Conservation (phyloP, 202 grass and related monocot species). For the Schoenoplectus tabernaemontani region DNA sequence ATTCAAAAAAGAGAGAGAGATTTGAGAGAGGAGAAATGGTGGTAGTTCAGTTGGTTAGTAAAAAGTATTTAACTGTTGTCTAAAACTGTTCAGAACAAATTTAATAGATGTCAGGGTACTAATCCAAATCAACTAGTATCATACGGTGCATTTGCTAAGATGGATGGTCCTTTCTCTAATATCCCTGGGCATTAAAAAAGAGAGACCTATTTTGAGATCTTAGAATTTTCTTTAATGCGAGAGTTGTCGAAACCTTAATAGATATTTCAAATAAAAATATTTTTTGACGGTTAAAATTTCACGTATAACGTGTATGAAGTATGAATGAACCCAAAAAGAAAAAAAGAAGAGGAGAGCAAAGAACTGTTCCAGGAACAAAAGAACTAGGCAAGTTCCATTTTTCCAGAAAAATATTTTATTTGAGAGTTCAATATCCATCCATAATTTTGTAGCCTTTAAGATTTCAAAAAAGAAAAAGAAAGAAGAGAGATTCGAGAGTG, state of each 20-base stretch:
- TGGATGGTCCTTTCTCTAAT: not conserved
- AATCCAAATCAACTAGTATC: not conserved
- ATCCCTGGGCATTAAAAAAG: not conserved
- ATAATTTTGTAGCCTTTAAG: no score
- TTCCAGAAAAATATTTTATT: no score
- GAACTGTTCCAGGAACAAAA: no score
- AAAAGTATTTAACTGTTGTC: no score
- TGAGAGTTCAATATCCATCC: no score
- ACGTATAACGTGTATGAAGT: not conserved
- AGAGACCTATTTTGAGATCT: not conserved
- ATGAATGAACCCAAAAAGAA: not conserved
- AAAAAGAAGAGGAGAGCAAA: not conserved
- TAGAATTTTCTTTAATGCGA: not conserved
- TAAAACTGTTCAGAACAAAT: not conserved
- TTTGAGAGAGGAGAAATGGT: no score
- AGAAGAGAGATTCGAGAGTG: no score
- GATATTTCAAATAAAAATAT: not conserved
- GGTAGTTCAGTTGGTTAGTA: no score
- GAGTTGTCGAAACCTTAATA: not conserved
- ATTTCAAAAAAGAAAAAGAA: no score
- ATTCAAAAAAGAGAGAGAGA: no score
- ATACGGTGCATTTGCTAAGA: not conserved
- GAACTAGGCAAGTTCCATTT: no score
- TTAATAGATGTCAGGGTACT: not conserved
- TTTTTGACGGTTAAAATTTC: not conserved